These are phyloP conservation scores for Paecilomyces sp. DNA, from an alignment of 2,329 filamentous ascomycete species.

Conservation along the genomic window DNA sequence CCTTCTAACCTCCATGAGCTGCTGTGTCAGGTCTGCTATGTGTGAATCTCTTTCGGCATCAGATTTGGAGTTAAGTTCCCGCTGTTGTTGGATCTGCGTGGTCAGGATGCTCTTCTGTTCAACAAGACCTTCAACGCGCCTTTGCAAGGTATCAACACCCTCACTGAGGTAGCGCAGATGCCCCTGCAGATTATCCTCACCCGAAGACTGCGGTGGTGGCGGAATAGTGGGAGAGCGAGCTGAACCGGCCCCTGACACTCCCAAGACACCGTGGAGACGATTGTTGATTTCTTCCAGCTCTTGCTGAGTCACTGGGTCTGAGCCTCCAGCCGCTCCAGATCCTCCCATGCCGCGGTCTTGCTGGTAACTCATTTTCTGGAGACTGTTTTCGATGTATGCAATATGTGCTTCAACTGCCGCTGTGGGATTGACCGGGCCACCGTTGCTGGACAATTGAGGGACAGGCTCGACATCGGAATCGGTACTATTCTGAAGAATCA, in stretches of 20 bases:
- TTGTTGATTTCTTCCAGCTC: conserved; percentile 58
- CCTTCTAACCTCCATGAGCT: conserved; percentile 55
- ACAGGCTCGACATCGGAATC: conserved; percentile 29
- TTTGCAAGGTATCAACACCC: conserved; percentile 72
- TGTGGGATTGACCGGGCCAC: conserved; percentile 18
- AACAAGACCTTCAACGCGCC: conserved; percentile 66
- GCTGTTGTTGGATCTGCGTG: conserved; percentile 90
- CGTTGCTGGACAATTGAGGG: conserved; percentile 23
- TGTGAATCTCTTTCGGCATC: conserved; percentile 53
- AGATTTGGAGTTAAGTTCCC: conserved; percentile 82
- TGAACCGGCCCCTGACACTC: conserved; percentile 30
- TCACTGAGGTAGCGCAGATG: conserved; percentile 70
- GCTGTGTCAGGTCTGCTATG: conserved; percentile 37
- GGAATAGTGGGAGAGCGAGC: conserved; percentile 42
- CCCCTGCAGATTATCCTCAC: conserved; percentile 50
- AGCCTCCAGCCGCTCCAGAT: conserved; percentile 9
- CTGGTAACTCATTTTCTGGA: conserved; percentile 55
- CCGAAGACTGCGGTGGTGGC: conserved; percentile 52
- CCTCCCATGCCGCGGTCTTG: neutral
- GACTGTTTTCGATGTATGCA: conserved; percentile 62
- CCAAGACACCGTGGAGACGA: conserved; percentile 55
- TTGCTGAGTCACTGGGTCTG: conserved; percentile 40
- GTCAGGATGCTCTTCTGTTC: conserved; percentile 87
- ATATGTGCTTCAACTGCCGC: conserved; percentile 50
- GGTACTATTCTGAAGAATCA: conserved; percentile 48